Conservation (phyloP, 164 flowering plant species). For the Saururus chinensis region DNA sequence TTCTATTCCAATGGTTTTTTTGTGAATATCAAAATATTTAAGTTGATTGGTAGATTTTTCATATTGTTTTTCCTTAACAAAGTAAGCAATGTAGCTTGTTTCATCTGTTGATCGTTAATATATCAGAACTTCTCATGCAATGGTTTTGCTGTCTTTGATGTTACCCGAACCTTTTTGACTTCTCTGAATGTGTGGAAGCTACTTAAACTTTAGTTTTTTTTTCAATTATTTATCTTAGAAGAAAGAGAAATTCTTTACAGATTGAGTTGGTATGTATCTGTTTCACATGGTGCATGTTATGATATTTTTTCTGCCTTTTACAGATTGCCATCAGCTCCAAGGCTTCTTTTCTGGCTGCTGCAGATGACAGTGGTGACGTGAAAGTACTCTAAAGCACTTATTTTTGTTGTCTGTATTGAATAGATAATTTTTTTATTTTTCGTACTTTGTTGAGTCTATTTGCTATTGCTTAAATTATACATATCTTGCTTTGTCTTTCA, state of each 20-base stretch:
- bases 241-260: background rate
- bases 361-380: conserved; percentile 87
- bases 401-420: background rate
- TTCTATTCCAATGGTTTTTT: too few relatives aligned
- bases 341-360: conserved; percentile 80
- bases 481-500: too few relatives aligned
- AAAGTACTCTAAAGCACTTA: conserved; percentile 40
- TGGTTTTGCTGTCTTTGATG: too few relatives aligned
- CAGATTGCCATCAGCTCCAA: conserved; percentile 70
- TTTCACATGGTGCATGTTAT: background rate
- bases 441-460: background rate
- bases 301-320: conserved; percentile 9
- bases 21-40: too few relatives aligned
- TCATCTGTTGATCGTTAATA: too few relatives aligned
- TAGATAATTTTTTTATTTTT: background rate
- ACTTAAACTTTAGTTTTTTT: background rate
- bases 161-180: too few relatives aligned
- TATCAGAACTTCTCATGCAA: too few relatives aligned
- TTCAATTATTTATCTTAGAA: background rate
- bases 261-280: background rate
- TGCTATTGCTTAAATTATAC: background rate
- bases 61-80: too few relatives aligned
- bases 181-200: too few relatives aligned
- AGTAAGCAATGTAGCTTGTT: too few relatives aligned
- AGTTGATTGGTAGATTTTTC: too few relatives aligned